Evolutionary conservation across 345 rosid genomes (phyloP).

Genomic region (Citrus cavaleriei): DNA sequence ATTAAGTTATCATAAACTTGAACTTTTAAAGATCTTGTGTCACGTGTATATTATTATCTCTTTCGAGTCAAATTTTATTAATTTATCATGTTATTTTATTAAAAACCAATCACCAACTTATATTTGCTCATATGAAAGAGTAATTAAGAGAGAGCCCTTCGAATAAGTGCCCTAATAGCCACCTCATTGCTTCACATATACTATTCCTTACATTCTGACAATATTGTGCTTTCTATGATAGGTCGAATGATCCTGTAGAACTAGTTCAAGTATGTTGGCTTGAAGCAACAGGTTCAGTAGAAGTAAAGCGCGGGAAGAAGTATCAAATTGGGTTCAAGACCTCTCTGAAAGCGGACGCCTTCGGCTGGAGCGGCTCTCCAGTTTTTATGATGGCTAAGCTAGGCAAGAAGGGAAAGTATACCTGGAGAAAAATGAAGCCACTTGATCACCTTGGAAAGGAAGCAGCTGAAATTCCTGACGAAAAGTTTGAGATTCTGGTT

Average conservation of each 20-base stretch:
- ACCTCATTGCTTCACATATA: background rate
- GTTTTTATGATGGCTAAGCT: slow-evolving; percentile 56
- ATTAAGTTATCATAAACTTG: too few relatives aligned
- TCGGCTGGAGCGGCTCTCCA: slow-evolving; percentile 47
- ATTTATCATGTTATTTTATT: too few relatives aligned
- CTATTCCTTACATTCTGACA: background rate
- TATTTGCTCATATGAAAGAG: too few relatives aligned
- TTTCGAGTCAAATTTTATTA: too few relatives aligned
- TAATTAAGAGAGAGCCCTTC: too few relatives aligned
- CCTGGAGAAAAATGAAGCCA: slow-evolving; percentile 24
- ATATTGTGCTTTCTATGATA: background rate
- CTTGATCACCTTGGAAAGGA: background rate
- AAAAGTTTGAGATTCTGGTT: background rate
- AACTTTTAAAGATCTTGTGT: too few relatives aligned
- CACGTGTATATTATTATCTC: too few relatives aligned
- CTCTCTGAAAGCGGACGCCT: slow-evolving; percentile 32
- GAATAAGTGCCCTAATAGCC: too few relatives aligned
- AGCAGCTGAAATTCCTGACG: slow-evolving; percentile 2
- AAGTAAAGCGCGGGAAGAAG: background rate
- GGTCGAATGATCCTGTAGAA: slow-evolving; percentile 17
- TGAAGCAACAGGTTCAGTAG: slow-evolving; percentile 36
- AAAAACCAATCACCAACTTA: too few relatives aligned
- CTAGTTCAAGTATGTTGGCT: slow-evolving; percentile 56
- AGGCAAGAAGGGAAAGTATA: slow-evolving; percentile 42
- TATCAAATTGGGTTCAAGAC: slow-evolving; percentile 39